Evolutionary conservation across 352 stramenopile genomes (phyloP), one percentile per base, ranked within the genome.

Genomic region (Salisapilia sapeloensis): DNA sequence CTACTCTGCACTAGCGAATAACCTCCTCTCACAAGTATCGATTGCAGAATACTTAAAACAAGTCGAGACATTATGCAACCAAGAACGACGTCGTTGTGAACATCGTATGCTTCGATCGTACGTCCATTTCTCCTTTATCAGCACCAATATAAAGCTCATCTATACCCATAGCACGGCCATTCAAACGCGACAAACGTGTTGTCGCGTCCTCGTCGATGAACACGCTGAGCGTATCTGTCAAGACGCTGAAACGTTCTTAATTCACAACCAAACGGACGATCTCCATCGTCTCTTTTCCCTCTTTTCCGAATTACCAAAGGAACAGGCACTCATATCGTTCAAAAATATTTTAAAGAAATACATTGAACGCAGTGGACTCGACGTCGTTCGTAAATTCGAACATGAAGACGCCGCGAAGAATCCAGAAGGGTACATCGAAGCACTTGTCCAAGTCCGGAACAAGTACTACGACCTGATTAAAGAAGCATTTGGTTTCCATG

Each of bases 331-430:
- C 2, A 77, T 81, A 19, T 66, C 60, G 3, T 78, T 90, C 30
- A 90, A 90, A 71, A 84, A 80, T 38, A 90, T 86, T 26, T 41
- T 90, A 22, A 86, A 85, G 44, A 84, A 75, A 30, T 87, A 80
- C 31, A 85, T 90, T 22, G 75, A 90, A 40, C 40, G 58, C 33
- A 80, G 62, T 32, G 75, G 75, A 9, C 46, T 86, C 0, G 70
- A 80, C 31, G 66, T 90, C 4, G 75, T 85, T 0, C 55, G 64
- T 30, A 76, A 78, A 33, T 85, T 90, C 32, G 64, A 79, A 30
- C 64, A 81, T 32, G 63, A 81, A 43, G 71, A 85, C 16, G 58
- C 67, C n/a, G 66, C 69, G 1, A 82, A 78, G 18, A 76, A 82
- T 33, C 67, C 75, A 9, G 70, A 90, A 35, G 58, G 64, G 7